These are phyloP conservation scores for Penicillium dipodomyicola DNA, from an alignment of 495 filamentous ascomycete genomes.

Conservation along the genomic window DNA sequence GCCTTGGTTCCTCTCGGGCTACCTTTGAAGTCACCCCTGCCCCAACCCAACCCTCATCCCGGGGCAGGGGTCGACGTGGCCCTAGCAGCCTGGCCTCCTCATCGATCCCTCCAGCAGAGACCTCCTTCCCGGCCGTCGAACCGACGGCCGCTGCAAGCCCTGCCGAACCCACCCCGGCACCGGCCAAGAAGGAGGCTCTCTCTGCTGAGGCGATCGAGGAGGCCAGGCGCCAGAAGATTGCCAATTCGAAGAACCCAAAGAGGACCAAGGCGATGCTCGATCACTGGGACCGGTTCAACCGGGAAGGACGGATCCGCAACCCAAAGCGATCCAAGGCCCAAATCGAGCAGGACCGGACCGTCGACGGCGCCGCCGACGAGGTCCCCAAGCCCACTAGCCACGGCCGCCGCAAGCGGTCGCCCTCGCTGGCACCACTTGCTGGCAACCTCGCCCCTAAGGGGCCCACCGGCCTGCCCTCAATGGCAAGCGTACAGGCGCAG, in stretches of 20 bases:
- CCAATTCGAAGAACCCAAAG: constrained; percentile 50
- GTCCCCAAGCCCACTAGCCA: constrained; percentile 27
- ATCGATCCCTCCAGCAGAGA: constrained; percentile 4
- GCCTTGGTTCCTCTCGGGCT: constrained; percentile 20
- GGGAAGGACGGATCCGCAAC: constrained; percentile 44
- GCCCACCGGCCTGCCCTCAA: constrained; percentile 19
- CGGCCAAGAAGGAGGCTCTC: constrained; percentile 17
- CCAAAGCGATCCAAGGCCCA: constrained; percentile 50
- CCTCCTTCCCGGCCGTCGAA: constrained; percentile 14
- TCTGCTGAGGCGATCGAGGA: constrained; percentile 34
- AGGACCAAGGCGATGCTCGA: constrained; percentile 51
- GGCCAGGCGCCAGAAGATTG: constrained; percentile 38
- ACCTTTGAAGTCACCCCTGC: constrained; percentile 23
- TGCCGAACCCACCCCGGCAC: constrained; percentile 5
- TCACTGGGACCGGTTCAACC: constrained; percentile 48
- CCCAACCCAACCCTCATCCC: constrained; percentile 15
- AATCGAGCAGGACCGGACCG: constrained; percentile 42
- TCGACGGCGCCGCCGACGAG: constrained; percentile 28
- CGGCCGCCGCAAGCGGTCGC: constrained; percentile 23
- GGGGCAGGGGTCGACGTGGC: constrained; percentile 28
- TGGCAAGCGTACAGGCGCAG: constrained; percentile 19
- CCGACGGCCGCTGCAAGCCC: constrained; percentile 11
- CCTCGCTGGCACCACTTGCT: constrained; percentile 22
- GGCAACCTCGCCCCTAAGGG: constrained; percentile 32
- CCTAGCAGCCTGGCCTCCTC: constrained; percentile 17